These are phyloP conservation scores for Naematelia aurantialba DNA, from an alignment of 768 basidiomycete genomes.

Conservation along the genomic window DNA sequence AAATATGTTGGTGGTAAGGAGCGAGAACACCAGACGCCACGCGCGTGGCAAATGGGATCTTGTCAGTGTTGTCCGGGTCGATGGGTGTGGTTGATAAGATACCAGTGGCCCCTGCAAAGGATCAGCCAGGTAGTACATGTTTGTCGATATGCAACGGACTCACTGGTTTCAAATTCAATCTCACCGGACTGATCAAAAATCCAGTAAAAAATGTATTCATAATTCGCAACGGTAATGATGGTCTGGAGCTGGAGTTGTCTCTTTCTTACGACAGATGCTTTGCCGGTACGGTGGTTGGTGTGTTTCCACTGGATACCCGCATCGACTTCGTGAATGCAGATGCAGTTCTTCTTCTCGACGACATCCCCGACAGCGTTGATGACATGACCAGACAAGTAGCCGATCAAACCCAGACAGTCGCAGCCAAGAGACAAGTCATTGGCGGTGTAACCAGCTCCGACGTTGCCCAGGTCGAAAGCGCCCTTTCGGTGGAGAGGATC, in stretches of 20 bases:
- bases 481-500: slow-evolving; percentile 29
- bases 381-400: slow-evolving; percentile 22
- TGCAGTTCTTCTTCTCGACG: slow-evolving; percentile 14
- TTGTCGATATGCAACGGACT: too few species aligned
- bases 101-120: slow-evolving; percentile 33
- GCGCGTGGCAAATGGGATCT: slow-evolving; percentile 11
- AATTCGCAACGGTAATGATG: slow-evolving; percentile 34
- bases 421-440: slow-evolving; percentile 34
- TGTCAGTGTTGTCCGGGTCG: slow-evolving; percentile 15
- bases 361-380: slow-evolving; percentile 13
- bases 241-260: slow-evolving; percentile 29
- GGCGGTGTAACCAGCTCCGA: slow-evolving; percentile 29
- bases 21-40: slow-evolving; percentile 20
- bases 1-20: slow-evolving; percentile 19
- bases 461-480: slow-evolving; percentile 41
- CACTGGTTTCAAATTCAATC: slow-evolving; percentile 26
- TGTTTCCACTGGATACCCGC: slow-evolving; percentile 35
- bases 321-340: slow-evolving; percentile 40
- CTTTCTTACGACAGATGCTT: slow-evolving; percentile 16
- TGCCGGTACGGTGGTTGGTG: slow-evolving; percentile 34
- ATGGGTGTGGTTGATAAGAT: slow-evolving; percentile 25
- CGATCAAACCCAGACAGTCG: slow-evolving; percentile 31
- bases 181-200: slow-evolving; percentile 26
- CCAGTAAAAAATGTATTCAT: slow-evolving; percentile 11
- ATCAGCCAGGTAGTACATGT: too few species aligned